Base-by-base conservation (phyloP, 495 filamentous ascomycete genomes). In the Penicillium manginii region DNA sequence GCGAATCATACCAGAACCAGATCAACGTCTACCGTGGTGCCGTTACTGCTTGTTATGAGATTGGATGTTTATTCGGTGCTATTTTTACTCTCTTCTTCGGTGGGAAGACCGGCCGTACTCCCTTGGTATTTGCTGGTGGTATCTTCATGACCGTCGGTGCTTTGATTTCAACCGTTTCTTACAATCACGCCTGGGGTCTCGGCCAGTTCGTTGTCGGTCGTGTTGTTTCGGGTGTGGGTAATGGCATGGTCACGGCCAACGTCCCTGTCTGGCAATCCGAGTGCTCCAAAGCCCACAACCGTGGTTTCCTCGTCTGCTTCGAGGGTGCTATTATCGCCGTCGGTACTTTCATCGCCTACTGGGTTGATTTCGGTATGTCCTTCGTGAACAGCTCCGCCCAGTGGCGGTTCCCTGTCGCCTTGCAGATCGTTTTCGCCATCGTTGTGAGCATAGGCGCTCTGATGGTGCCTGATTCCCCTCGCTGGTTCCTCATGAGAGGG, bases 201-300 rank as follows among this genome's bases (percentile, higher is more conserved):
- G 88, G 85, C 0, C 89, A 92, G 68, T 87, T 92, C 70, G 85
- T 91, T 50, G 72, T 89, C 57, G 89, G 89, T 7, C 80, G 89
- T 65, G 82, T 87, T 5, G 77, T 91, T 4, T 91, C 88, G 32
- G 89, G 89, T 47, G 51, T 90, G 43, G 88, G 87, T 17, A 92
- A 91, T 63, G 89, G 88, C 31, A 88, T 90, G 67, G 89, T 90
- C 66, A 90, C 87, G 0, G 84, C 81, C 1, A 90, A 85, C 4
- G 90, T 91, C 52, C 89, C 89, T 8, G 88, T 88, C 2, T 92
- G 90, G 70, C 89, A 92, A 74, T 88, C 86, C 2, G 86, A 89
- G 65, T 89, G 87, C 63, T 87, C 84, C 9, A 79, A 82, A 32
- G 83, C 89, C 0, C 84, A 84, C 58, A 92, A 93, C 71, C 82